These are phyloP conservation scores for Colletotrichum cordylinicola DNA, from an alignment of 2,329 filamentous ascomycete genomes.

Conservation along the genomic window DNA sequence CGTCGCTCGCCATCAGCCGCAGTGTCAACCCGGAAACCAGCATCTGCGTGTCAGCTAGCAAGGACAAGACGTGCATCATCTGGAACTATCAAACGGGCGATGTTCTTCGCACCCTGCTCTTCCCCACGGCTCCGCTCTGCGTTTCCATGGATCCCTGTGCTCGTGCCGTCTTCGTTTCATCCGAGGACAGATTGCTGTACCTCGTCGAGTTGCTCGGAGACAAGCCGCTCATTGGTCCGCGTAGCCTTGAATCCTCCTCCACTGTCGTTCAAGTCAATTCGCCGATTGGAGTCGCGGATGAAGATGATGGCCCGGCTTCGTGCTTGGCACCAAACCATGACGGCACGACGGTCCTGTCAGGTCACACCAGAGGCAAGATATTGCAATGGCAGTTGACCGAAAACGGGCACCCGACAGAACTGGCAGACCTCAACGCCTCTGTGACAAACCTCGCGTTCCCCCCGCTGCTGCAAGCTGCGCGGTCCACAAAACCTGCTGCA, in stretches of 20 bases:
- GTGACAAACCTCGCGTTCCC: slow-evolving; percentile 84
- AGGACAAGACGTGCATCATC: slow-evolving; percentile 86
- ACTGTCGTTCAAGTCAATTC: slow-evolving; percentile 62
- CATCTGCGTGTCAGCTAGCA: slow-evolving; percentile 82
- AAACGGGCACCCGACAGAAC: slow-evolving; percentile 68
- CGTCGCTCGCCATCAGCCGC: slow-evolving; percentile 66
- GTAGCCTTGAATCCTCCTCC: slow-evolving; percentile 56
- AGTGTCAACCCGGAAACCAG: slow-evolving; percentile 73
- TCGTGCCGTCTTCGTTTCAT: slow-evolving; percentile 80
- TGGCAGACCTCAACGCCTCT: slow-evolving; percentile 78
- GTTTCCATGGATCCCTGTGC: slow-evolving; percentile 82
- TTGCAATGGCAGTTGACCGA: slow-evolving; percentile 81
- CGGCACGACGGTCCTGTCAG: slow-evolving; percentile 79
- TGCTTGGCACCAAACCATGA: slow-evolving; percentile 82
- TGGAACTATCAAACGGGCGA: slow-evolving; percentile 90
- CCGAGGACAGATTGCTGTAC: slow-evolving; percentile 82
- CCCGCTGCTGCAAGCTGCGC: slow-evolving; percentile 60
- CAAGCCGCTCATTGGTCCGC: slow-evolving; percentile 59
- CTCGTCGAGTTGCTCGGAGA: slow-evolving; percentile 74
- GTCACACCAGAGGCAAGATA: slow-evolving; percentile 81
- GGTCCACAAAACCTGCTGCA: slow-evolving; percentile 56
- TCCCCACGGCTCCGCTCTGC: slow-evolving; percentile 76
- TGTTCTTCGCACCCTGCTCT: slow-evolving; percentile 80
- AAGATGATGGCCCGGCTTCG: slow-evolving; percentile 69
- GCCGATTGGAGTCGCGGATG: slow-evolving; percentile 62